Base-by-base conservation (phyloP, 2,329 filamentous ascomycete genomes). In the Paracorniculantispora psalliotae region DNA sequence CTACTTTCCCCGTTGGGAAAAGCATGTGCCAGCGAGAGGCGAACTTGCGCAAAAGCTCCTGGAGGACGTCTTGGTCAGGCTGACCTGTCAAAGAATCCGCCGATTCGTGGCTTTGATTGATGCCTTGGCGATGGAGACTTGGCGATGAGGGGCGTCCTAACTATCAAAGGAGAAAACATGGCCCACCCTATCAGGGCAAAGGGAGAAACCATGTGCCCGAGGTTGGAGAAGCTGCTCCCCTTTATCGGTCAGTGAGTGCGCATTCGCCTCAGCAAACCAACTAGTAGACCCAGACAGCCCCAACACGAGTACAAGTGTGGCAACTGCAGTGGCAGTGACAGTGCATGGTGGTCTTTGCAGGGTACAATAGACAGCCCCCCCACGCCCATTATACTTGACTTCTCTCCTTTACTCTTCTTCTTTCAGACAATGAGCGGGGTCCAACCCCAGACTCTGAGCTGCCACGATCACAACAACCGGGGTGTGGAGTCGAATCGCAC, bases 81-180 rank as follows among this genome's bases (percentile, higher is more conserved):
- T 28, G 4, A 15, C 9, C 19, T 19, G 19, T 37, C 1, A 26
- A 19, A 2, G 13, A 1, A 48, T 23, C 17, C 8, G 21, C 44
- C 44, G 53, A 56, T 48, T 23, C 28, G 44, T 39, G 53, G 53
- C 43, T 56, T 21, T 56, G 23, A 9, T 54, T 56, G 23, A 9
- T 54, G 39, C 39, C 51, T 54, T 44, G 51, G 50, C 37, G 37
- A 53, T 33, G 50, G 7, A 33, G 25, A 33, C 50, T 53, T 53
- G 50, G 51, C 51, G 53, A 56, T 56, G 43, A n/a, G n/a, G 44
- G 41, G 43, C 28, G 33, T 21, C 10, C 6, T 21, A 19, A 26
- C 7, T 19, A 15, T 26, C 9, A n/a, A n/a, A n/a, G n/a, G 15
- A 41, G 19, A 43, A 21, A 4, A 23, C 25, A 53, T 12, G 4